A percentile compares a stretch with the other conserved stretches of the same genome.
Evolutionary conservation across 164 flowering plant genomes (phyloP).

Genomic region (Cinnamomum micranthum): DNA sequence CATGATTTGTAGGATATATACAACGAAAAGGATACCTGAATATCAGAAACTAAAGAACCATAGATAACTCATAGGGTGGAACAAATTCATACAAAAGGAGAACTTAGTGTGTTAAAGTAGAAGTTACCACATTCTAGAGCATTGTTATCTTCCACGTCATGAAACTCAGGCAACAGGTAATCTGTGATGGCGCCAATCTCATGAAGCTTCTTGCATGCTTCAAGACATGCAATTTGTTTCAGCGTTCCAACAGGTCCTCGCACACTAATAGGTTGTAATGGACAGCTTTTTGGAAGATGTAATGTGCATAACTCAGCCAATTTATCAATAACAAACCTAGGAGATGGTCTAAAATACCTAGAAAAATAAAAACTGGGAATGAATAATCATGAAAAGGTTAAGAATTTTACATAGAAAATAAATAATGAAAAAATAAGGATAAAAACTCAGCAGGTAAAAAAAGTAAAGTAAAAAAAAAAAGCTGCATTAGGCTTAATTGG

Average conservation of each 20-base stretch:
- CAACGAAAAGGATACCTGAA: not conserved
- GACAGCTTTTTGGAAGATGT: conserved; percentile 71
- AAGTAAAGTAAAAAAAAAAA: too few species aligned
- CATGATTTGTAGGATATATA: not conserved
- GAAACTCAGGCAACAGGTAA: conserved; percentile 65
- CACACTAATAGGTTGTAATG: conserved; percentile 44
- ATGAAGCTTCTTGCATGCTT: conserved; percentile 79
- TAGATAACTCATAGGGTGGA: not conserved
- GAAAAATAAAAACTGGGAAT: not conserved
- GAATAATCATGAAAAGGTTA: too few species aligned
- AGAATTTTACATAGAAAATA: too few species aligned
- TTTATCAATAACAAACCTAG: conserved; percentile 45
- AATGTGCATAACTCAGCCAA: conserved; percentile 42
- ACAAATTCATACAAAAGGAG: not conserved
- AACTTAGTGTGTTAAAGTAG: not conserved
- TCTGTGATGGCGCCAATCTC: conserved; percentile 73
- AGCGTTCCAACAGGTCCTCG: conserved; percentile 35
- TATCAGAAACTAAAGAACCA: not conserved
- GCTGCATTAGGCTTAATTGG: not conserved
- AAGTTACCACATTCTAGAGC: conserved; percentile 41
- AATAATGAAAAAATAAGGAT: too few species aligned
- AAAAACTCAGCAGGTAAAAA: not conserved
- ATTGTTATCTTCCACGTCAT: conserved; percentile 35
- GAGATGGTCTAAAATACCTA: conserved; percentile 79
- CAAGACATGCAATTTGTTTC: conserved; percentile 67